Conservation (phyloP, 768 basidiomycete species). For the Agrocybe pediades region DNA sequence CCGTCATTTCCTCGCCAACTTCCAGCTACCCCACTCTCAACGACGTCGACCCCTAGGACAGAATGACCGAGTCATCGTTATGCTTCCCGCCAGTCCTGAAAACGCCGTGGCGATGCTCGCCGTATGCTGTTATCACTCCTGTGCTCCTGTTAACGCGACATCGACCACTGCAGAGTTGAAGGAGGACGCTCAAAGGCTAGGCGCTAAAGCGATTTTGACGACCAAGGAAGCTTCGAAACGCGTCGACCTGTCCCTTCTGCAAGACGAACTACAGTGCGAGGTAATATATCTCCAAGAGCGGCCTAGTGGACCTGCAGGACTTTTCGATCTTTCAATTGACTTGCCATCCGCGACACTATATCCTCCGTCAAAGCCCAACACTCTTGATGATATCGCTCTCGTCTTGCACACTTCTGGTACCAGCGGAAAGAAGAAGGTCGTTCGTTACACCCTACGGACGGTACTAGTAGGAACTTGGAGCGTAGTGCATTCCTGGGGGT, state of each 20-base stretch:
- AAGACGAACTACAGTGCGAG: conserved; percentile 38
- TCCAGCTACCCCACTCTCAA: conserved; percentile 37
- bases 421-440: conserved; percentile 55
- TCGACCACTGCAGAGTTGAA: conserved; percentile 45
- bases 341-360: conserved; percentile 7
- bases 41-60: conserved; percentile 30
- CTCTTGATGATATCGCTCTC: conserved; percentile 47
- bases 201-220: conserved; percentile 41
- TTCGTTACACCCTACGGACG: conserved; percentile 43
- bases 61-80: conserved; percentile 49
- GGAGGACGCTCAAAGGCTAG: conserved; percentile 41
- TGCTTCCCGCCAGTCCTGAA: conserved; percentile 45
- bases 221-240: conserved; percentile 41
- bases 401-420: conserved; percentile 65
- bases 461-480: conserved; percentile 46
- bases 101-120: conserved; percentile 49
- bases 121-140: conserved; percentile 43
- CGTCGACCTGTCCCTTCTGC: conserved; percentile 33
- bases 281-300: conserved; percentile 37
- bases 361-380: conserved; percentile 32
- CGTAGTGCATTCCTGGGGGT: conserved; percentile 44
- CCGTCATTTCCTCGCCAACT: conserved; percentile 37
- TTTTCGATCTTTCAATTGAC: conserved; percentile 38
- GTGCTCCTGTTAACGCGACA: conserved; percentile 47
- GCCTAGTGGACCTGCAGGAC: conserved; percentile 34